Percentiles rank a stretch among this genome's conserved stretches.
These are phyloP conservation scores for Citrus mangshanensis DNA, from an alignment of 345 rosid genomes.

Conservation along the genomic window DNA sequence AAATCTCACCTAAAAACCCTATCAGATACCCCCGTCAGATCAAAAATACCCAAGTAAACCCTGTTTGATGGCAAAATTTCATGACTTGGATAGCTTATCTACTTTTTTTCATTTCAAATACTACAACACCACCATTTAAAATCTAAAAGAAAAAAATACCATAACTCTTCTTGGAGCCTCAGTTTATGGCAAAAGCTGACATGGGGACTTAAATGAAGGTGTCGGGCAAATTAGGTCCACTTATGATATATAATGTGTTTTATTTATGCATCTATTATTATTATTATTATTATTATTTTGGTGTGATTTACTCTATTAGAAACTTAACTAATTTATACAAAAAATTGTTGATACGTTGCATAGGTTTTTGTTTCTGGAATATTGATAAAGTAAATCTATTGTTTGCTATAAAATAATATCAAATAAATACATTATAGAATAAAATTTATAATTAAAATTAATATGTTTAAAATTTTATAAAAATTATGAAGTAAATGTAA, in stretches of 20 bases:
- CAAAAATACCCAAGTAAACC: too few species aligned
- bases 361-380: not conserved
- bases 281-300: too few species aligned
- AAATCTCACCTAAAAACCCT: not conserved
- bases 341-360: not conserved
- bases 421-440: too few species aligned
- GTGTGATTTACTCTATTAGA: not conserved
- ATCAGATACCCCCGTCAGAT: not conserved
- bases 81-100: not conserved
- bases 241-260: not conserved
- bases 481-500: too few species aligned
- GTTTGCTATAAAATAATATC: not conserved
- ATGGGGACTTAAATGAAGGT: not conserved
- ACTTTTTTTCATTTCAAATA: not conserved
- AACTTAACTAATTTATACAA: too few species aligned
- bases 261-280: too few species aligned
- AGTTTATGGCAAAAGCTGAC: not conserved
- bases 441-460: too few species aligned
- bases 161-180: not conserved
- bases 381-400: not conserved
- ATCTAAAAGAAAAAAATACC: not conserved
- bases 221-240: not conserved
- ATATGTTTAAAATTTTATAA: too few species aligned
- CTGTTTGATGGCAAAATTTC: not conserved
- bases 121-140: not conserved